These are phyloP conservation scores for Cercophora samala DNA, from an alignment of 495 filamentous ascomycete genomes.

Conservation along the genomic window DNA sequence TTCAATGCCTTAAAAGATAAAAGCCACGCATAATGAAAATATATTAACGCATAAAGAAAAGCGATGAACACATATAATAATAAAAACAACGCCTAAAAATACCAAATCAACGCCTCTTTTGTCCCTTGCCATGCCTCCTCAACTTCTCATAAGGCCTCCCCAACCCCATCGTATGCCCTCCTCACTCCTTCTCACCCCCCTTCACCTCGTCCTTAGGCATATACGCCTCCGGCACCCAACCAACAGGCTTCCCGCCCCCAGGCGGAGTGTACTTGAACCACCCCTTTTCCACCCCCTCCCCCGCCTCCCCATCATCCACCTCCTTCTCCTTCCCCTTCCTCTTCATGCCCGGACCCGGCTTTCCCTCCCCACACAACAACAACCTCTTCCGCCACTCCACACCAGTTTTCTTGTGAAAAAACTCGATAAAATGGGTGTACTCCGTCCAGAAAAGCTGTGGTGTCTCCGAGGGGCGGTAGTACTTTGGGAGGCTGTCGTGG, in stretches of 20 bases:
- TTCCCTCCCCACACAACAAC: not conserved
- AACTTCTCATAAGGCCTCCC: not conserved
- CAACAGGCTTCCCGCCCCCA: not conserved
- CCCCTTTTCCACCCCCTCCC: not conserved
- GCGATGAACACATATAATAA: too few relatives aligned
- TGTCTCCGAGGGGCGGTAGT: conserved; percentile 1
- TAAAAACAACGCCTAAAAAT: too few relatives aligned
- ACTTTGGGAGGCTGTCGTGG: not conserved
- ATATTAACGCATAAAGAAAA: too few relatives aligned
- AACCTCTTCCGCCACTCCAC: not conserved
- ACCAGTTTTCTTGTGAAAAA: not conserved
- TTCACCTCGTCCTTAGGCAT: not conserved
- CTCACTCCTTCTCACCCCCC: not conserved
- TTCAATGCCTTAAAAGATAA: too few relatives aligned
- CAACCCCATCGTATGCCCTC: not conserved
- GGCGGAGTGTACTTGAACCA: not conserved
- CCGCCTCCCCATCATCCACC: not conserved
- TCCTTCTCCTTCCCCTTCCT: not conserved
- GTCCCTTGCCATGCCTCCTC: too few relatives aligned
- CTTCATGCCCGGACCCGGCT: not conserved
- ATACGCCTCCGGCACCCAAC: not conserved
- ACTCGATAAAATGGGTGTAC: not conserved
- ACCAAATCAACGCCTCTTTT: too few relatives aligned
- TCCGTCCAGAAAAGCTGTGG: conserved; percentile 1
- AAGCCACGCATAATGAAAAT: too few relatives aligned